Percentiles rank a stretch among this genome's conserved stretches.
phyloP scores from a whole-genome alignment of 2,329 filamentous ascomycete genomes.

The Ustulina deusta region DNA sequence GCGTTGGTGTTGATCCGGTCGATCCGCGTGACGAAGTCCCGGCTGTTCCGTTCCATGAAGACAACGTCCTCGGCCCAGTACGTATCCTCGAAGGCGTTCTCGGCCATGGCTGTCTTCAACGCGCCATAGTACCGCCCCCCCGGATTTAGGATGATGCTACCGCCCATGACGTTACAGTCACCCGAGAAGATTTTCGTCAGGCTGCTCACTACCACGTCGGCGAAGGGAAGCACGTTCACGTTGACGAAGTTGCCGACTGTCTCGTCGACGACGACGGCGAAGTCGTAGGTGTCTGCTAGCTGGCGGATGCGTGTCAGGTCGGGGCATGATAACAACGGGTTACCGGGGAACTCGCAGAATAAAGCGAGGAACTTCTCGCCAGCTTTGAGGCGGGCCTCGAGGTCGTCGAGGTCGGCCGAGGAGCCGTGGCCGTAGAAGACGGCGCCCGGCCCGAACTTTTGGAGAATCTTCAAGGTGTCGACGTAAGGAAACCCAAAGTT shows the following conservation, averaged over 20 bases:
- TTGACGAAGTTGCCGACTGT: slow-evolving; percentile 98
- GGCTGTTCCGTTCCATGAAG: slow-evolving; percentile 95
- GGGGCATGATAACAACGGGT: slow-evolving; percentile 87
- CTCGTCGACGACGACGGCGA: slow-evolving; percentile 92
- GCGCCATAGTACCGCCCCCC: slow-evolving; percentile 75
- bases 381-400: slow-evolving; percentile 75
- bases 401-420: slow-evolving; percentile 81
- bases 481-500: slow-evolving; percentile 98
- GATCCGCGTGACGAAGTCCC: slow-evolving; percentile 87
- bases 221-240: slow-evolving; percentile 88
- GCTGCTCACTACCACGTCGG: slow-evolving; percentile 93
- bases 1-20: slow-evolving; percentile 87
- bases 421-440: slow-evolving; percentile 88
- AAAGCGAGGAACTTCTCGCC: slow-evolving; percentile 85
- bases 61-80: slow-evolving; percentile 95
- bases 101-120: slow-evolving; percentile 74
- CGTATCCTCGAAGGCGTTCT: slow-evolving; percentile 81
- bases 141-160: slow-evolving; percentile 74
- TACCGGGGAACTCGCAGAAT: slow-evolving; percentile 96
- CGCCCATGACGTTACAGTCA: slow-evolving; percentile 98
- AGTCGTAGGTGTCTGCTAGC: slow-evolving; percentile 85
- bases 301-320: slow-evolving; percentile 83
- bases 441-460: slow-evolving; percentile 93
- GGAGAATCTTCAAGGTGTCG: slow-evolving; percentile 91
- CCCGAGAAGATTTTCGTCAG: slow-evolving; percentile 98